Base-by-base conservation (phyloP, 2,329 filamentous ascomycete species). In the Aspergillus sp. region DNA sequence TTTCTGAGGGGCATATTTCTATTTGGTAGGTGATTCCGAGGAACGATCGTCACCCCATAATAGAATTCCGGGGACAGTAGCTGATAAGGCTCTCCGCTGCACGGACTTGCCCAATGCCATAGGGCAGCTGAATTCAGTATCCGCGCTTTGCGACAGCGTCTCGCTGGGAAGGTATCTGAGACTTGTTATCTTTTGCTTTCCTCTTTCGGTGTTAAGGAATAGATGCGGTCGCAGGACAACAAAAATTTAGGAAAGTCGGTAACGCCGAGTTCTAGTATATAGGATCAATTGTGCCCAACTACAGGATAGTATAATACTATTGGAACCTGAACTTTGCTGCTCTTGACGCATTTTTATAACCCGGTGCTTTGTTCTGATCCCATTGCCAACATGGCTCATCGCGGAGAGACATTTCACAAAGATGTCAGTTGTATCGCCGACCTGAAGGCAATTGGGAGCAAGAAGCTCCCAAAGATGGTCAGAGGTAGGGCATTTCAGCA, bases 391-490 rank as follows among this genome's bases (percentile, higher is more conserved):
- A 75, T 75, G 73, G 71, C 73, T 19, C 70, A 74, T 54, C 70
- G 72, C 11, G 68, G 68, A 50, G 65, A 70, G 25, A 69, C 66
- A 17, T 62, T 75, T 5, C 66, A 73, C 52, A 67, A 71, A 49
- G 66, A 73, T 63, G 67, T 73, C 1, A 67, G 62, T 59, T 72
- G 63, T 54, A 75, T 75, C 25, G 70, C 68, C 23, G 80, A 82
- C 47, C 65, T 82, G 15, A 78, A 81, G 66, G 70, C 68, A 25
- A 53, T 71, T 50, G 80, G 74, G 13, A 74, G 73, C 54, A 70
- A 71, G 19, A 77, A 71, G 44, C 70, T 82, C 36, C 72, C 78
- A 1, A 72, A 71, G 19, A 78, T 77, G 73, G 73, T 75, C 30
- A 65, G 73, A 67, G 76, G 75, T 77, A 57, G 32, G 57, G 36